phyloP scores from a whole-genome alignment of 495 filamentous ascomycete species.

The Neurospora sp. region DNA sequence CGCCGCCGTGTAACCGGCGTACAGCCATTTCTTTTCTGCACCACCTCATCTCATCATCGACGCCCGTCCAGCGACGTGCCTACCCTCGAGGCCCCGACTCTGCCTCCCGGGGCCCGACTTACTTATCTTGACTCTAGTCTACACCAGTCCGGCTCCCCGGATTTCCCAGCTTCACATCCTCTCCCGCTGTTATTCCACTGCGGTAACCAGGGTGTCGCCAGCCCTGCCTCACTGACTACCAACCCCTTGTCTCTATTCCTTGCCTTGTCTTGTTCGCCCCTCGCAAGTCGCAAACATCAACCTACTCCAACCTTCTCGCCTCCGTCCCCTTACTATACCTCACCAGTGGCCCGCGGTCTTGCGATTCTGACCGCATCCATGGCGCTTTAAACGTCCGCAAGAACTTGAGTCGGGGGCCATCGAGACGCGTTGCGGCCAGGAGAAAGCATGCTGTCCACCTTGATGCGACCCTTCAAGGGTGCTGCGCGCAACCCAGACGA shows the following conservation, averaged over 20 bases:
- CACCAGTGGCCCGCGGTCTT: neutral
- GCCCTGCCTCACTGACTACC: neutral
- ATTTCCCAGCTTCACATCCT: neutral
- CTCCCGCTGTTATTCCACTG: neutral
- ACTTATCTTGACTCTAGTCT: neutral
- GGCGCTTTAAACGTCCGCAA: slow-evolving; percentile 11
- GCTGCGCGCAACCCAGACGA: slow-evolving; percentile 11
- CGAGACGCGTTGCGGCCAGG: neutral
- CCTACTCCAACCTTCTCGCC: neutral
- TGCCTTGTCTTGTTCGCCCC: neutral
- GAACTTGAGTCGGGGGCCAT: neutral
- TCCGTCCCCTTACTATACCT: neutral
- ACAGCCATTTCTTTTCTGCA: neutral
- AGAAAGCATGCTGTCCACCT: slow-evolving; percentile 32
- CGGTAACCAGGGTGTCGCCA: neutral
- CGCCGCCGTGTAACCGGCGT: neutral
- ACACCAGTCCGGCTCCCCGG: neutral
- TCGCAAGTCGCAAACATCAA: neutral
- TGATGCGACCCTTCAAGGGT: slow-evolving; percentile 31
- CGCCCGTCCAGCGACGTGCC: neutral
- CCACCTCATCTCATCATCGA: neutral
- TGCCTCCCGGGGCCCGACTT: neutral
- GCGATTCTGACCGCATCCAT: slow-evolving; percentile 13
- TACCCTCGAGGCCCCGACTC: neutral
- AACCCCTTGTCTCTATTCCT: neutral